Conservation (phyloP, 1,284 basidiomycete genomes). For the Sphagnurus paluster region DNA sequence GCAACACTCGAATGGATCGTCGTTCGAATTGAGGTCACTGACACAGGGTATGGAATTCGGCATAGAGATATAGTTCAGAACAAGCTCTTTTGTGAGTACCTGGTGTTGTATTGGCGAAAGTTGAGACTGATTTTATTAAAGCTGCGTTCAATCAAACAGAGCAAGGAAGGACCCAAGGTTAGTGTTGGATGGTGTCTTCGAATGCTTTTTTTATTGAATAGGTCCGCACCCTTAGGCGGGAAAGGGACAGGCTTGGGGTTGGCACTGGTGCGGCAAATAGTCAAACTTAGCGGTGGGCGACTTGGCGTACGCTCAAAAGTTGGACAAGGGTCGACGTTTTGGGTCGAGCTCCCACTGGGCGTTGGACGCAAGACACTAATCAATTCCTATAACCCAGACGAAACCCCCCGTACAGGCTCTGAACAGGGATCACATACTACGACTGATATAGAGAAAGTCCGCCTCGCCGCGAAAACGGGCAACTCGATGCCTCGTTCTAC, state of each 20-base stretch:
- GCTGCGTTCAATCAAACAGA: conserved; percentile 80
- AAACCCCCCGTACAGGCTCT: conserved; percentile 2
- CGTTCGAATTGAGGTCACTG: conserved; percentile 78
- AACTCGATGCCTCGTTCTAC: conserved; percentile 2
- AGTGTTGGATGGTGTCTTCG: conserved; percentile 1
- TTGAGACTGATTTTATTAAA: conserved; percentile 21
- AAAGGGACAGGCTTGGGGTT: conserved; percentile 90
- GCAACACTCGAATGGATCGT: conserved; percentile 57
- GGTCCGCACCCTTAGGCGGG: conserved; percentile 61
- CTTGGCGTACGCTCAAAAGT: conserved; percentile 71
- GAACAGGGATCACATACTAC: conserved; percentile 3
- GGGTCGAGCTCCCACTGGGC: conserved; percentile 72
- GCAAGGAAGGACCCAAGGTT: conserved; percentile 76
- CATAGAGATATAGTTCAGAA: conserved; percentile 71
- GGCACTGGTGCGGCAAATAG: conserved; percentile 87
- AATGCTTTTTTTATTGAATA: conserved; percentile 1
- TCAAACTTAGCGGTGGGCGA: conserved; percentile 79
- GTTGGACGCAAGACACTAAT: conserved; percentile 36
- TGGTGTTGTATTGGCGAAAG: not conserved
- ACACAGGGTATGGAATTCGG: conserved; percentile 79
- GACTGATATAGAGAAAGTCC: conserved; percentile 6
- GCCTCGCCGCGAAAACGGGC: conserved; percentile 5
- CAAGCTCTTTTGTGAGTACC: conserved; percentile 70
- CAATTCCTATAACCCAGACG: conserved; percentile 20
- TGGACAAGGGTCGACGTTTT: conserved; percentile 70